phyloP scores from a whole-genome alignment of 1,284 basidiomycete species.

The Moesziomyces globuligerus region DNA sequence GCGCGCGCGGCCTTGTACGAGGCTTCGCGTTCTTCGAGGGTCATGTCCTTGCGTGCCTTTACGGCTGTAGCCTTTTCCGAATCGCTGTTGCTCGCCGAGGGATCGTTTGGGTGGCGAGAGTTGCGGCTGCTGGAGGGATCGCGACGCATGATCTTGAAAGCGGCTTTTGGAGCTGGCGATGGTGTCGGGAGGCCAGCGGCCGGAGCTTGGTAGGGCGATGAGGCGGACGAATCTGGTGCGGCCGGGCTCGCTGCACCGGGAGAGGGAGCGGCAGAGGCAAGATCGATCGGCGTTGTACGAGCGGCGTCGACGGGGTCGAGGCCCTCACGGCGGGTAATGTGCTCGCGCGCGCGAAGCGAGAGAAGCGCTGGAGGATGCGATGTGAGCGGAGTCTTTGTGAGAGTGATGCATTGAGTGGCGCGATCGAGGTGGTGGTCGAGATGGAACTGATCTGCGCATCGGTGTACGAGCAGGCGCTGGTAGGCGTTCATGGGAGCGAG shows the following conservation, averaged over 20 bases:
- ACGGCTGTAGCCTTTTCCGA: conserved; percentile 11
- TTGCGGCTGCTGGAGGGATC: conserved; percentile 34
- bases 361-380: conserved; percentile 26
- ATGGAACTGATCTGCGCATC: conserved; percentile 52
- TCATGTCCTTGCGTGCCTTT: conserved; percentile 55
- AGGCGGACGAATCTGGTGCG: conserved; percentile 11
- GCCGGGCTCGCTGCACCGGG: conserved; percentile 5
- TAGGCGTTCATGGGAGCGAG: conserved; percentile 58
- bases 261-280: background rate
- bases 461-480: conserved; percentile 52
- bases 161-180: conserved; percentile 12
- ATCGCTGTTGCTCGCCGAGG: conserved; percentile 19
- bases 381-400: conserved; percentile 31
- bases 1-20: conserved; percentile 57
- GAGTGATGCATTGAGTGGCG: conserved; percentile 46
- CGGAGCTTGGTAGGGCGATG: conserved; percentile 5
- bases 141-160: conserved; percentile 52
- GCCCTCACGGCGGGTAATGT: conserved; percentile 13
- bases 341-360: conserved; percentile 27
- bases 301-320: conserved; percentile 15
- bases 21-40: conserved; percentile 58
- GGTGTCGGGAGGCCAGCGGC: conserved; percentile 3
- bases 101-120: conserved; percentile 7
- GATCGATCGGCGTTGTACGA: conserved; percentile 2
- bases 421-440: conserved; percentile 46